Evolutionary conservation across 768 basidiomycete genomes (phyloP).

Genomic region (Boletellus ananas): DNA sequence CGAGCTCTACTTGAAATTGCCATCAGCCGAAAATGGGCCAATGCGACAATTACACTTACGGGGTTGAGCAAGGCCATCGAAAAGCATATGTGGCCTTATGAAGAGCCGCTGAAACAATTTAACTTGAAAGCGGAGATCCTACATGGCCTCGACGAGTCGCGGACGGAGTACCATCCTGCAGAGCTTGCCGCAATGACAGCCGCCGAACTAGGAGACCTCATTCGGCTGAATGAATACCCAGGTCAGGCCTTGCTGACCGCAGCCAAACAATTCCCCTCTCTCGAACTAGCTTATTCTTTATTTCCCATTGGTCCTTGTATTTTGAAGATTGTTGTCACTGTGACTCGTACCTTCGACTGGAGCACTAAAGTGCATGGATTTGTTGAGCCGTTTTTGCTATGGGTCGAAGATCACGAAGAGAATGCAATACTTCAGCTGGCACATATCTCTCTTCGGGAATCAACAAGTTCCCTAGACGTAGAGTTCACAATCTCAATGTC

Average conservation of each 20-base stretch:
- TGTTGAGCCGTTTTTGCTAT: slow-evolving; percentile 89
- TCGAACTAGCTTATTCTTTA: slow-evolving; percentile 60
- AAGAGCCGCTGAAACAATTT: slow-evolving; percentile 85
- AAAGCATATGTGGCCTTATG: slow-evolving; percentile 91
- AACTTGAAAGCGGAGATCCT: slow-evolving; percentile 72
- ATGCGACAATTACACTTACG: slow-evolving; percentile 72
- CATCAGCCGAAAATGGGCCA: slow-evolving; percentile 89
- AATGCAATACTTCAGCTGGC: slow-evolving; percentile 77
- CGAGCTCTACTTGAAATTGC: slow-evolving; percentile 95
- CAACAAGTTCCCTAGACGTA: slow-evolving; percentile 54
- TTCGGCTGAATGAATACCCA: slow-evolving; percentile 84
- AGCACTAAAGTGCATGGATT: slow-evolving; percentile 66
- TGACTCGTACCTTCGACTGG: slow-evolving; percentile 78
- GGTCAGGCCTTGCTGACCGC: slow-evolving; percentile 75
- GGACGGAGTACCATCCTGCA: slow-evolving; percentile 71
- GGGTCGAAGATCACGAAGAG: slow-evolving; percentile 88
- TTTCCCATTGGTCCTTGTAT: slow-evolving; percentile 84
- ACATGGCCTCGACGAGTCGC: slow-evolving; percentile 74
- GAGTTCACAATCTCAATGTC: slow-evolving; percentile 82
- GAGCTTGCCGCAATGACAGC: slow-evolving; percentile 70
- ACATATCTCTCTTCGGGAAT: slow-evolving; percentile 66
- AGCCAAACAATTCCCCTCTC: slow-evolving; percentile 80
- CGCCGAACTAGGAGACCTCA: slow-evolving; percentile 66
- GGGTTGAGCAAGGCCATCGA: slow-evolving; percentile 92
- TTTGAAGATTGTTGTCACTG: slow-evolving; percentile 65